Base-by-base conservation (phyloP, 75 land plant species). In the Pseudotsuga menziesii region DNA sequence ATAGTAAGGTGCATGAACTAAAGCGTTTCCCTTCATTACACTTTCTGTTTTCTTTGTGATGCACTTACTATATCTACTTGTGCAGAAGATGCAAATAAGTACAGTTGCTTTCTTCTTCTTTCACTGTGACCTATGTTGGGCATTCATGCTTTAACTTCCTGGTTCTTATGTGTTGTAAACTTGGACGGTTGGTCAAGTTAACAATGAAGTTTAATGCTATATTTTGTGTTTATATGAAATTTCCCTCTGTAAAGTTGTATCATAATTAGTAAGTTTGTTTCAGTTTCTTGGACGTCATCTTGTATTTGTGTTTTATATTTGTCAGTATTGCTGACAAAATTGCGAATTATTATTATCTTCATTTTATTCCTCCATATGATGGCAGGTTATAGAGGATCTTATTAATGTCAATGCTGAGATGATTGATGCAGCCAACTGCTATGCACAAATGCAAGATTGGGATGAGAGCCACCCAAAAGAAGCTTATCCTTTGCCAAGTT, bases 301-400 rank as follows among this genome's bases (percentile, higher is more conserved):
- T 44, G 48, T 44, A 44, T 44, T 44, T 44, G 6, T 44, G 48
- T 44, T 44, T 44, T 44, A 44, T 5, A 5, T 44, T 66, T 19
- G 2, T 36, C 39, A 66, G 22, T 20, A 4, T 66, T 66, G 20
- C 36, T 7, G 29, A 66, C 8, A 66, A 41, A 35, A 36, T 17
- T 32, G 7, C 19, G 44, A 66, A 66, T 4, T 19, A 32, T 66
- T 32, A 66, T 4, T 19, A 32, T 66, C 19, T n/a, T 66, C 17
- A 8, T 66, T 35, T 35, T 66, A 66, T 66, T 66, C 36, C 9
- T 4, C 35, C 36, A 41, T 19, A 19, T 66, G 39, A 12, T 36
- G 35, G 41, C 71, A 66, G 71, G 71, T 66, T 35, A 66, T 66
- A 36, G 41, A 66, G 71, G 71, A 66, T 66, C 71, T 66, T 66